These are phyloP conservation scores for Stephanocyclus meneghinianus DNA, from an alignment of 352 stramenopile genomes.

Conservation along the genomic window DNA sequence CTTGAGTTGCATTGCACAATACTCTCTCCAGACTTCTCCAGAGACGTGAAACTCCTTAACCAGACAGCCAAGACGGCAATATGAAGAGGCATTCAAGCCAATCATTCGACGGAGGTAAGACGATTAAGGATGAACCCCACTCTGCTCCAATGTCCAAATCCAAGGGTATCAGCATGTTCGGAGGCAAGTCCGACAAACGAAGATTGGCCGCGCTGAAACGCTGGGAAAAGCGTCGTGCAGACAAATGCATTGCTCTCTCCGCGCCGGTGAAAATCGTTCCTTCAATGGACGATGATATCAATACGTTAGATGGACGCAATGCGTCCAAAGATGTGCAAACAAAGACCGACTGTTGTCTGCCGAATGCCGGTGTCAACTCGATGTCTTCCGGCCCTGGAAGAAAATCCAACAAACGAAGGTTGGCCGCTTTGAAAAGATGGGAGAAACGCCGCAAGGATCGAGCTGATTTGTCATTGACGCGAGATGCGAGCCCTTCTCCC, in stretches of 20 bases:
- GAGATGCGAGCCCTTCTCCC: neutral
- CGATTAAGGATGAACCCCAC: neutral
- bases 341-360: too few relatives aligned
- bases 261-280: neutral
- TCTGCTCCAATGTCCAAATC: neutral
- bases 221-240: constrained; percentile 14
- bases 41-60: too few relatives aligned
- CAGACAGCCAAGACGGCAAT: neutral
- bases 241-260: neutral
- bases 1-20: neutral
- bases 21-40: neutral
- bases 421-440: constrained; percentile 29
- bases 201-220: constrained; percentile 31
- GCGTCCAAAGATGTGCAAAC: neutral
- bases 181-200: constrained; percentile 23
- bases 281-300: neutral
- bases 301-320: neutral
- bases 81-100: neutral
- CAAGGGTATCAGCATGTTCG: neutral
- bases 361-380: neutral
- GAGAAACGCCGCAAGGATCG: constrained; percentile 11
- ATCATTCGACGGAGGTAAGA: neutral
- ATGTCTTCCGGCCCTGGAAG: neutral
- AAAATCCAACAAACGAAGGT: constrained; percentile 24
- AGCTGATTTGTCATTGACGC: neutral